Evolutionary conservation across 306 rosid genomes (phyloP).

Genomic region (Vigna unguiculata): DNA sequence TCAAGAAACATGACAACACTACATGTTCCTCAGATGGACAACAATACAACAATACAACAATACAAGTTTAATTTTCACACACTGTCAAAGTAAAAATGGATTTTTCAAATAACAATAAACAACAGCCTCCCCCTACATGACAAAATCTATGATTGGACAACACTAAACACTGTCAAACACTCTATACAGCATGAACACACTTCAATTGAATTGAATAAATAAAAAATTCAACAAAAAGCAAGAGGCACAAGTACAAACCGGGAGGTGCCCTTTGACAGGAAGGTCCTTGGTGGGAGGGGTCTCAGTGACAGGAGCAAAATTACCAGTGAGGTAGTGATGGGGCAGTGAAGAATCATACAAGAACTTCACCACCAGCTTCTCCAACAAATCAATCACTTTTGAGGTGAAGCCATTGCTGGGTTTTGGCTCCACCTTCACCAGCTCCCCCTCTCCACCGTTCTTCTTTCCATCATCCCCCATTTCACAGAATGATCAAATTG

Average conservation of each 20-base stretch:
- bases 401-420: constrained; percentile 72
- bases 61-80: not conserved
- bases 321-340: constrained; percentile 77
- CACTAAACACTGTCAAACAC: not conserved
- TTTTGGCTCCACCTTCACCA: constrained; percentile 70
- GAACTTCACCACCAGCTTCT: constrained; percentile 74
- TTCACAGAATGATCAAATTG: not conserved
- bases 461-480: constrained; percentile 50
- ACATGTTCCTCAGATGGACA: not conserved
- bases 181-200: not conserved
- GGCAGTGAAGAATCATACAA: constrained; percentile 70
- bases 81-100: not conserved
- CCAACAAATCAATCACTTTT: constrained; percentile 66
- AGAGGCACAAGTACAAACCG: constrained; percentile 57
- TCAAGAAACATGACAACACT: not conserved
- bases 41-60: not conserved
- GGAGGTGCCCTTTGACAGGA: constrained; percentile 69
- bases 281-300: constrained; percentile 83
- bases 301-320: constrained; percentile 85
- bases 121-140: not conserved
- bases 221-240: not conserved
- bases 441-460: not conserved
- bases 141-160: not conserved
- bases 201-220: not conserved
- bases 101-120: not conserved